Conservation (phyloP, 257 asterid species). For the Solanum bulbocastanum region DNA sequence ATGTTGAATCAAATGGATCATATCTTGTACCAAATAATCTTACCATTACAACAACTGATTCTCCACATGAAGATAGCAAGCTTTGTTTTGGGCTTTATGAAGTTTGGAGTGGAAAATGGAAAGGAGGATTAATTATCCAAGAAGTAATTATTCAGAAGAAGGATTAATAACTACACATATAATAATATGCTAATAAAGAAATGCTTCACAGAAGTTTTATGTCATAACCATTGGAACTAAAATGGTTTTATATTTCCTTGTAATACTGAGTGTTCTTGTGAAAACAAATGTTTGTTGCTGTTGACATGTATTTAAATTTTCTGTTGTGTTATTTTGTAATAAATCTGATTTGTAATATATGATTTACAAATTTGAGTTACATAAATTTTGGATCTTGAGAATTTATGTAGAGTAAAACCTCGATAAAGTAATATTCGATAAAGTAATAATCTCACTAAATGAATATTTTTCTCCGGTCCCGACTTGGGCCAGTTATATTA, state of each 20-base stretch:
- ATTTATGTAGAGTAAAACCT: no score
- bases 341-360: neutral
- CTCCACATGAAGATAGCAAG: neutral
- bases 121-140: slow-evolving; percentile 4
- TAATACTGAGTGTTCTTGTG: neutral
- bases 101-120: slow-evolving; percentile 12
- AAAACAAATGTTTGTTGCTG: neutral
- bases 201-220: neutral
- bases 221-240: neutral
- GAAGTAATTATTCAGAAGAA: neutral
- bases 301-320: neutral
- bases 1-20: neutral
- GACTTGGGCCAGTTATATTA: no score
- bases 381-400: neutral
- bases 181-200: neutral
- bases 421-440: no score
- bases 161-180: neutral
- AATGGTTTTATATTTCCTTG: neutral
- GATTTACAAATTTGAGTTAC: neutral
- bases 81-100: slow-evolving; percentile 27
- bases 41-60: no score
- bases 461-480: no score
- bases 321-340: neutral
- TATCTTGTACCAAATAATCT: neutral
- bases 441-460: no score